Percentiles rank a stretch among this genome's conserved stretches.
These are phyloP conservation scores for Venturia pyrina DNA, from an alignment of 2,329 filamentous ascomycete genomes.

Conservation along the genomic window DNA sequence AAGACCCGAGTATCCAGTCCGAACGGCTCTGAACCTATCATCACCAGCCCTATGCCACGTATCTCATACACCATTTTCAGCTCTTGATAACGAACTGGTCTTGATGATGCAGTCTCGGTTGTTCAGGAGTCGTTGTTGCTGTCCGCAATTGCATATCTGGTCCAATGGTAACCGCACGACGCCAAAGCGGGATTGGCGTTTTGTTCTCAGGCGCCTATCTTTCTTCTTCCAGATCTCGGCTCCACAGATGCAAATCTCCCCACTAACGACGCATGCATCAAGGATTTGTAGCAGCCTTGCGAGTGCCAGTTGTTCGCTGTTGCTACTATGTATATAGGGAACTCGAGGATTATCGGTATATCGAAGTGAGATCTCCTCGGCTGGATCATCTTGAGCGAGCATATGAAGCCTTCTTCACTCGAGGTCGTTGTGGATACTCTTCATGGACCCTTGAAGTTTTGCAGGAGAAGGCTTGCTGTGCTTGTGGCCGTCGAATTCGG, in stretches of 20 bases:
- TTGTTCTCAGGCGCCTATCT: neutral
- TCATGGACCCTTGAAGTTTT: neutral
- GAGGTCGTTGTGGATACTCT: neutral
- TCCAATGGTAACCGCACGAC: neutral
- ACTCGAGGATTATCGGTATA: neutral
- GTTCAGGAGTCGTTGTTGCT: neutral
- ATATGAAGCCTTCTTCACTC: neutral
- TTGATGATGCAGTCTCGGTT: neutral
- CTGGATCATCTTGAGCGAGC: neutral
- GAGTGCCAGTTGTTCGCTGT: neutral
- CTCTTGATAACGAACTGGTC: neutral
- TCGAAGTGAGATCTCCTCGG: neutral
- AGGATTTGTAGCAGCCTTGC: neutral
- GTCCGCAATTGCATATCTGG: neutral
- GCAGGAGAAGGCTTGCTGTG: neutral
- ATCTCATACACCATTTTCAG: neutral
- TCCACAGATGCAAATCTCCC: neutral
- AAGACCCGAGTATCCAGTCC: neutral
- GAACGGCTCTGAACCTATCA: neutral
- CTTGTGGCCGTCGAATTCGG: neutral
- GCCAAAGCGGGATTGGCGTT: neutral
- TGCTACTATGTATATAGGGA: slow-evolving; percentile 3
- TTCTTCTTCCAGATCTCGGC: neutral
- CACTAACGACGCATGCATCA: neutral
- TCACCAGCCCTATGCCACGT: neutral